Evolutionary conservation across 106 monocot genomes (phyloP), one percentile per base, ranked within the genome.

Genomic region (Dendrobium officinale): DNA sequence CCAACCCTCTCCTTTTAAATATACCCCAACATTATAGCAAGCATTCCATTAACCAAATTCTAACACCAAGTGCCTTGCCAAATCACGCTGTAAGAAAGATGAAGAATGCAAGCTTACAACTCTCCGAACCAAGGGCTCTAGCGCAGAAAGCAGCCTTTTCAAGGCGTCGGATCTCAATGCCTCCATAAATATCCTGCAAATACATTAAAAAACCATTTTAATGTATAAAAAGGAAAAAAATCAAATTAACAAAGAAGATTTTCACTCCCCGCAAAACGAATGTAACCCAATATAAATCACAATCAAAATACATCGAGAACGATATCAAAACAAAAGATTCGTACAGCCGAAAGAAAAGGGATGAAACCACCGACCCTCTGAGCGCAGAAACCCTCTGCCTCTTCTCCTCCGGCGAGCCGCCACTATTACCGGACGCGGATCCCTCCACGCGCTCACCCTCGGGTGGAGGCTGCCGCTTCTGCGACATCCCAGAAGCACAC

Each of bases 111-210:
- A 9, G 61, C 87, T 87, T 72, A 87, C 87, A 48, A 87, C 84
- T 87, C 73, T 84, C 26, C 87, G 51, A 26, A 87, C 33, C 64
- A 87, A 78, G 15, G 87, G 87, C 81, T 87, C 87, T n/a, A 86
- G 19, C 6, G 75, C 75, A 22, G 79, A 67, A 9, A 87, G 77
- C 41, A 79, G 31, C 75, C 79, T 84, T 58, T 84, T 55, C n/a
- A 87, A 40, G 1, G 64, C 75, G 42, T 87, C 33, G 72, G 72
- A 80, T 75, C 40, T 80, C 80, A 86, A 31, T 16, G 74, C 80
- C 64, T 84, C 80, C 55, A 80, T 51, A 2, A 87, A 80, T 40
- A 83, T 77, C 40, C 86, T 86, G 61, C 26, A 68, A 77, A 20
- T 5, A 27, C 45, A 74, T 74, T 61, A 44, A 1, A n/a, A 61